Conservation (phyloP, 345 rosid genomes). For the Psidium guajava region DNA sequence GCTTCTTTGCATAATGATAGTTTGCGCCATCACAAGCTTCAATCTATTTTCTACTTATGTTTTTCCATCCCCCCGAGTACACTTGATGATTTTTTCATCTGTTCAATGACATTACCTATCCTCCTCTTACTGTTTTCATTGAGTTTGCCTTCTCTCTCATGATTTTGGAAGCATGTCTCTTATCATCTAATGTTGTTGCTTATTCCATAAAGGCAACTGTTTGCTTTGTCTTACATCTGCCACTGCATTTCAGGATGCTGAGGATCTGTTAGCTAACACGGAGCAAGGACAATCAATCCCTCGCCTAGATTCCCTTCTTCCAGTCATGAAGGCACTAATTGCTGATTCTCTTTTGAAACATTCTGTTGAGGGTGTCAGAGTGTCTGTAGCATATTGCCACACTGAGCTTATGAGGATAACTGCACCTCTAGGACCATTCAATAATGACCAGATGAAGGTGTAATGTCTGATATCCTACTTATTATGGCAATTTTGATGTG, state of each 20-base stretch:
- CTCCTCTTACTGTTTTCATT: background rate
- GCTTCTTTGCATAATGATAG: background rate
- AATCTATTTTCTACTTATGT: background rate
- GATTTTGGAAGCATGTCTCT: background rate
- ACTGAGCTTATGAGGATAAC: conserved; percentile 63
- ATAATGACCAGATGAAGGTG: conserved; percentile 69
- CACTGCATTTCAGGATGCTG: conserved; percentile 32
- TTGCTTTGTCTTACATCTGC: background rate
- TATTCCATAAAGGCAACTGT: background rate
- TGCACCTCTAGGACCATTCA: conserved; percentile 62
- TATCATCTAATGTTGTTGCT: background rate
- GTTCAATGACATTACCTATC: background rate
- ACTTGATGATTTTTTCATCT: no score
- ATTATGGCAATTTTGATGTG: background rate
- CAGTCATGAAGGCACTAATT: conserved; percentile 45
- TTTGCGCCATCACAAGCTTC: background rate
- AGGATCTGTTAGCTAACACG: conserved; percentile 31
- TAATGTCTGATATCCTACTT: background rate
- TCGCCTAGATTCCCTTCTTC: conserved; percentile 35
- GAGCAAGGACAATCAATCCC: conserved; percentile 50
- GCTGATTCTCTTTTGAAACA: conserved; percentile 38
- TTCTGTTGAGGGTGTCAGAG: conserved; percentile 41
- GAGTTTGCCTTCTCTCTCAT: background rate
- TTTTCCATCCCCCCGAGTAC: background rate
- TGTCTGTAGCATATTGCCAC: conserved; percentile 56